Evolutionary conservation across 805 yeast genomes (phyloP).

Genomic region (Candida xyloterini): DNA sequence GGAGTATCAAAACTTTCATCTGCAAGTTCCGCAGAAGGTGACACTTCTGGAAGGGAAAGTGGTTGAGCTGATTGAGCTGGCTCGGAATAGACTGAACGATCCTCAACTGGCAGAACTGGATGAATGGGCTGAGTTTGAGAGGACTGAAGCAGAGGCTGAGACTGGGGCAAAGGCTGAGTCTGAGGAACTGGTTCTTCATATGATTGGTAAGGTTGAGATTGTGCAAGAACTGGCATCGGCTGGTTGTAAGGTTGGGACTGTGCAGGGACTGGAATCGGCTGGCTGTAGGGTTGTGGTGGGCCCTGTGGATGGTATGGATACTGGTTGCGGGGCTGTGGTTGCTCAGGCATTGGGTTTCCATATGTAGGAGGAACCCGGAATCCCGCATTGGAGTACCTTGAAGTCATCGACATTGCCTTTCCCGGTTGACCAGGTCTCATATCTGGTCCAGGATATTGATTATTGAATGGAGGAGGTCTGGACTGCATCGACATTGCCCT

Average conservation of each 20-base stretch:
- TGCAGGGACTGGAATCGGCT: too few species aligned
- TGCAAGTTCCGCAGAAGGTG: background rate
- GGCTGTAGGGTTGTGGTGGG: background rate
- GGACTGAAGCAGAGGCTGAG: too few species aligned
- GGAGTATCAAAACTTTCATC: background rate
- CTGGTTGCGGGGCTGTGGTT: background rate
- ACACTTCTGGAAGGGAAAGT: background rate
- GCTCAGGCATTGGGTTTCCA: background rate
- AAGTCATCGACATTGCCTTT: slow-evolving; percentile 22
- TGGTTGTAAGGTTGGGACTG: background rate
- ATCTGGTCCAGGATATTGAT: slow-evolving; percentile 11
- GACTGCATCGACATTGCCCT: slow-evolving; percentile 46
- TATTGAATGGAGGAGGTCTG: slow-evolving; percentile 18
- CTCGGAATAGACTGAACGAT: too few species aligned
- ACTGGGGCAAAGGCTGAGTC: too few species aligned
- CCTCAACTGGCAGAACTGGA: background rate
- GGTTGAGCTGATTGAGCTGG: background rate
- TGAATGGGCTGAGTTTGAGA: background rate
- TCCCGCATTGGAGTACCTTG: slow-evolving; percentile 5
- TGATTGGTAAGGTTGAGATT: background rate
- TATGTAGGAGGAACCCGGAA: background rate
- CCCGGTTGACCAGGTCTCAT: slow-evolving; percentile 8
- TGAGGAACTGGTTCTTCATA: background rate
- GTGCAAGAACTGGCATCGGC: background rate
- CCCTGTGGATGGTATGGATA: background rate